Conservation (phyloP, 2,329 filamentous ascomycete species). For the Colletotrichum karsti region DNA sequence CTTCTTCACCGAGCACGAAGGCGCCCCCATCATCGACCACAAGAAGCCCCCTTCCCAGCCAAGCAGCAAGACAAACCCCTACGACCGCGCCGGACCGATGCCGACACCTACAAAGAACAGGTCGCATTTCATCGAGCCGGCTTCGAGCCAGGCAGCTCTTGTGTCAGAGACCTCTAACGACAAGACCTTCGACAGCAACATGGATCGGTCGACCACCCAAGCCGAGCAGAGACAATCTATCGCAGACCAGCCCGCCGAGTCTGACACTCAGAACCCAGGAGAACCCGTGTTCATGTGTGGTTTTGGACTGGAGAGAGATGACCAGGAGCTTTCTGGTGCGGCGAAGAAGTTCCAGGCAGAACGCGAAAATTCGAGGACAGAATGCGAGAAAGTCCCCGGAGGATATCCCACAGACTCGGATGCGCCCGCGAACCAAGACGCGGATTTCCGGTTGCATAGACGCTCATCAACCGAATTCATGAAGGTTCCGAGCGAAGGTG, state of each 20-base stretch:
- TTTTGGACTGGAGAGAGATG: not conserved
- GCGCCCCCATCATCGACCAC: constrained; percentile 1
- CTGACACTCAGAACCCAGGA: not conserved
- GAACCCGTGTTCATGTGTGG: not conserved
- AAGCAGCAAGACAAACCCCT: not conserved
- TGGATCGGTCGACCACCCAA: not conserved
- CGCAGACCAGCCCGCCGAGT: not conserved
- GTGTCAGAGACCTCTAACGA: not conserved
- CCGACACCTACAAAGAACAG: not conserved
- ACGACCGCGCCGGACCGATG: not conserved
- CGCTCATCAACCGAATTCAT: constrained; percentile 9
- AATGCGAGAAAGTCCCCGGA: not conserved
- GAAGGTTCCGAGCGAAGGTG: not conserved
- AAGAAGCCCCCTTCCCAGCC: not conserved
- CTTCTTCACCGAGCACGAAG: constrained; percentile 21
- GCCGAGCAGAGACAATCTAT: not conserved
- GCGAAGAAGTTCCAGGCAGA: not conserved
- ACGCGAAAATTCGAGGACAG: constrained; percentile 15
- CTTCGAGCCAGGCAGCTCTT: not conserved
- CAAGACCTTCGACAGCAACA: not conserved
- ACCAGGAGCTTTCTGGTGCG: not conserved
- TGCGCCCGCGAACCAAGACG: not conserved
- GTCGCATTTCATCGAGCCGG: not conserved
- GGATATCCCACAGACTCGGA: not conserved
- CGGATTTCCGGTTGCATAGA: not conserved